Percentiles rank a stretch among this genome's conserved stretches.
These are phyloP conservation scores for Candida coquimbonensis DNA, from an alignment of 805 yeast genomes.

Conservation along the genomic window DNA sequence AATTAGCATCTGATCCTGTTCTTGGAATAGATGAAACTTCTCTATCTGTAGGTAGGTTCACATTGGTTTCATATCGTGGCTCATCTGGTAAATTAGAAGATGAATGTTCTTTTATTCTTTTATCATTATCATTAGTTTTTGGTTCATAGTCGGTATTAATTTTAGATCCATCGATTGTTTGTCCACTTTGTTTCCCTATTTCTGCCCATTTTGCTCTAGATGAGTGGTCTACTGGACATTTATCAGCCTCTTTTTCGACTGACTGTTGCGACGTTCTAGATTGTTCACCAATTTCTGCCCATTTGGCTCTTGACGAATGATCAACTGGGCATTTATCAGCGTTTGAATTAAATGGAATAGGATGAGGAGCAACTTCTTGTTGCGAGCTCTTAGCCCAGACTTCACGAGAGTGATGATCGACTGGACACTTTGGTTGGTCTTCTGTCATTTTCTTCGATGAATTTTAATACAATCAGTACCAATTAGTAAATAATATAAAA, in stretches of 20 bases:
- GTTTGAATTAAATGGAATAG: conserved; percentile 12
- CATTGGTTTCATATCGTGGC: conserved; percentile 29
- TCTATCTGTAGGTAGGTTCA: conserved; percentile 59
- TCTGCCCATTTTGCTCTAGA: conserved; percentile 53
- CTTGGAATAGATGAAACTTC: conserved; percentile 81
- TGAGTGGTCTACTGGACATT: conserved; percentile 64
- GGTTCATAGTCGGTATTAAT: conserved; percentile 14
- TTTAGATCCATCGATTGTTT: conserved; percentile 15
- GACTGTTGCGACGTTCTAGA: not conserved
- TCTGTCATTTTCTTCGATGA: conserved; percentile 3
- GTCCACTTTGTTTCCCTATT: conserved; percentile 12
- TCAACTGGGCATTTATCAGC: conserved; percentile 61
- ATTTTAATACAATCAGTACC: not conserved
- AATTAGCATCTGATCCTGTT: conserved; percentile 57
- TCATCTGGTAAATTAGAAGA: conserved; percentile 35
- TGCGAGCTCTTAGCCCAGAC: conserved; percentile 3
- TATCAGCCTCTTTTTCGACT: conserved; percentile 18
- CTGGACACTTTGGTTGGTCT: conserved; percentile 39
- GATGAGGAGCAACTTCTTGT: conserved; percentile 11
- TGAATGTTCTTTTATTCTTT: conserved; percentile 30
- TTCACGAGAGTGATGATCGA: conserved; percentile 35
- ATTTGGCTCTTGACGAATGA: conserved; percentile 48
- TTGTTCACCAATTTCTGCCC: conserved; percentile 38
- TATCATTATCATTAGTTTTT: not conserved
- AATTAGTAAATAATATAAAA: not conserved